These are phyloP conservation scores for Colletotrichum gloeosporioides DNA, from an alignment of 2,329 filamentous ascomycete genomes.

Conservation along the genomic window DNA sequence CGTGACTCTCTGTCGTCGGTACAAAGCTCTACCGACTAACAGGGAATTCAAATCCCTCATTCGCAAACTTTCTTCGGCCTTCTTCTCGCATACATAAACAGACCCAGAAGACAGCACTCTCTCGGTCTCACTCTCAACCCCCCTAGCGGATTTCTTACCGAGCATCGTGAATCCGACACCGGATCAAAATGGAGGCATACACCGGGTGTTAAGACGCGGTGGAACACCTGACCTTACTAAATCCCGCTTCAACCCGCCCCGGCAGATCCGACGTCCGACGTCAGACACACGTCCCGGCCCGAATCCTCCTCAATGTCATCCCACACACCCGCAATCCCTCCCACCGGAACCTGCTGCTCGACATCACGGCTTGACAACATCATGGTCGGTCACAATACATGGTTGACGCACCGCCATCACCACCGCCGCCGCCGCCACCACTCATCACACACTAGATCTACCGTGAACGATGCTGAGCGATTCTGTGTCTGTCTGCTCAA, in stretches of 20 bases:
- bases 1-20: neutral
- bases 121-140: neutral
- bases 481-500: conserved; percentile 17
- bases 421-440: neutral
- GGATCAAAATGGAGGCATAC: neutral
- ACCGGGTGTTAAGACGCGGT: neutral
- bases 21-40: neutral
- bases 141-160: neutral
- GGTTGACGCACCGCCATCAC: neutral
- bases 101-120: neutral
- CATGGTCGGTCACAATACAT: neutral
- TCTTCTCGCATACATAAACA: neutral
- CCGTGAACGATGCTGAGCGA: conserved; percentile 4
- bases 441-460: neutral
- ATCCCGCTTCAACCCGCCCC: neutral
- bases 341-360: neutral
- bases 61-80: neutral
- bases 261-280: conserved; percentile 11
- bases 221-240: conserved; percentile 5
- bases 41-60: neutral
- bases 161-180: conserved; percentile 3
- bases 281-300: conserved; percentile 2
- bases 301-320: neutral
- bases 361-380: neutral
- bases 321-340: neutral